These are phyloP conservation scores for Aspergillus sparsus DNA, from an alignment of 495 filamentous ascomycete genomes.

Conservation along the genomic window DNA sequence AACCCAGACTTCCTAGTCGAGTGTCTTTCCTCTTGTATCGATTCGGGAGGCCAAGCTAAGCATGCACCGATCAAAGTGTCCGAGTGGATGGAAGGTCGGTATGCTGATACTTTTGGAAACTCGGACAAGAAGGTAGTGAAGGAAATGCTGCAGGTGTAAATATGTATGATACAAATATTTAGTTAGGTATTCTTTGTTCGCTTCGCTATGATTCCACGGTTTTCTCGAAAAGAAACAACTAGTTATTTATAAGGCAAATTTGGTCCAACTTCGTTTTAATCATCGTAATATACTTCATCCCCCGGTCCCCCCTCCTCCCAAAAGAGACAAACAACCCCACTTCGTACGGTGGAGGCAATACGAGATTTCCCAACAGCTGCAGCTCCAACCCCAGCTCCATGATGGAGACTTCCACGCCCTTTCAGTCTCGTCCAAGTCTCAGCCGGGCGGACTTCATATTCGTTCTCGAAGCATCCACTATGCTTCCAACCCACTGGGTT, in stretches of 20 bases:
- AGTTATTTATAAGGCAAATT: no score
- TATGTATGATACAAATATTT: no score
- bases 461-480: slow-evolving; percentile 9
- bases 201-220: background rate
- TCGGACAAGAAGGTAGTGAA: slow-evolving; percentile 4
- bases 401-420: background rate
- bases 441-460: slow-evolving; percentile 5
- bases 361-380: no score
- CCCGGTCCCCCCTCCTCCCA: background rate
- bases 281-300: background rate
- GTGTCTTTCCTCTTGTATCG: slow-evolving; percentile 26
- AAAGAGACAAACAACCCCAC: no score
- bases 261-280: no score
- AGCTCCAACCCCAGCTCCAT: no score
- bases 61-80: slow-evolving; percentile 31
- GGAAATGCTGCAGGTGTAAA: slow-evolving; percentile 1
- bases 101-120: slow-evolving; percentile 30
- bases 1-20: slow-evolving; percentile 27
- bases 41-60: slow-evolving; percentile 14
- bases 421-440: slow-evolving; percentile 7
- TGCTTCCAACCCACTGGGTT: slow-evolving; percentile 3
- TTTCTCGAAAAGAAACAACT: no score
- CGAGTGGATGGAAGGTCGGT: slow-evolving; percentile 28
- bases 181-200: background rate
- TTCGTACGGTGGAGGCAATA: no score